Evolutionary conservation across 495 filamentous ascomycete species (phyloP).

Genomic region (Aspergillus panamensis): DNA sequence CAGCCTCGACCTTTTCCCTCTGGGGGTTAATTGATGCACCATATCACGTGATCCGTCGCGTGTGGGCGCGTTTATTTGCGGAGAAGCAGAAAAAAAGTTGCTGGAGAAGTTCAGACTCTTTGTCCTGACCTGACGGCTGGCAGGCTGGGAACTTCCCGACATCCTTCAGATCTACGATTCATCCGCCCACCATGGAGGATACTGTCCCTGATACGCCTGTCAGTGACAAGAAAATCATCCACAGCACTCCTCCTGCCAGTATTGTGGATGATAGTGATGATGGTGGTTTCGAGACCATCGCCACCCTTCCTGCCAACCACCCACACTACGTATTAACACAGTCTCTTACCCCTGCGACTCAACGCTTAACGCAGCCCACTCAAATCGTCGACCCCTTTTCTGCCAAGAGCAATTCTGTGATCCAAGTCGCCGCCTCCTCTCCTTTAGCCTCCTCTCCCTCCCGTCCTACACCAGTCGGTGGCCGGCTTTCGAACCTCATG

Average conservation of each 20-base stretch:
- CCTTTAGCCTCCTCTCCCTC: constrained; percentile 55
- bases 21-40: constrained; percentile 44
- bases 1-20: constrained; percentile 12
- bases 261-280: constrained; percentile 28
- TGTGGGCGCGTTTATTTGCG: constrained; percentile 20
- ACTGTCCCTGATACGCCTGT: constrained; percentile 46
- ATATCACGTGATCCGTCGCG: constrained; percentile 24
- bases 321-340: constrained; percentile 24
- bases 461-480: constrained; percentile 28
- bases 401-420: constrained; percentile 41
- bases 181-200: constrained; percentile 34
- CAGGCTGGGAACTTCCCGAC: background rate
- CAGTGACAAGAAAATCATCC: constrained; percentile 45
- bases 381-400: constrained; percentile 54
- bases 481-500: constrained; percentile 57
- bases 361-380: constrained; percentile 65
- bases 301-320: constrained; percentile 52
- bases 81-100: constrained; percentile 20
- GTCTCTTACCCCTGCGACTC: constrained; percentile 34
- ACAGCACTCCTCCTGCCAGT: constrained; percentile 27
- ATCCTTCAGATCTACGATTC: background rate
- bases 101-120: background rate
- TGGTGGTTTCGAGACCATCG: constrained; percentile 54
- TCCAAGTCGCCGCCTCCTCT: constrained; percentile 86
- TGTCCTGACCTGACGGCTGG: background rate